These are phyloP conservation scores for Tricholoma bakamatsutake DNA, from an alignment of 768 basidiomycete genomes.

Conservation along the genomic window DNA sequence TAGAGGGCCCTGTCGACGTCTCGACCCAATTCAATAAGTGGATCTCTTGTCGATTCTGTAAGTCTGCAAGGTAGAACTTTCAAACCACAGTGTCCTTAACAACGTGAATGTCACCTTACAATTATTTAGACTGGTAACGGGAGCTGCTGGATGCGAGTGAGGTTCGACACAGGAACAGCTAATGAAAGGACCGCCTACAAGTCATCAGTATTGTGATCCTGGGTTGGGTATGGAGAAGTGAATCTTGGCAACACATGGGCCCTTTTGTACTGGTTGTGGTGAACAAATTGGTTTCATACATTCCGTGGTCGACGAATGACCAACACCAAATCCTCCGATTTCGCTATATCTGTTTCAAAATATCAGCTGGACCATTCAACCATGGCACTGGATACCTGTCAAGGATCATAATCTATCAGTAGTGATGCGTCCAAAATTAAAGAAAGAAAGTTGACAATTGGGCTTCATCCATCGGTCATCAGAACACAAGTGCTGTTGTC, in stretches of 20 bases:
- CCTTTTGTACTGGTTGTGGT: slow-evolving; percentile 16
- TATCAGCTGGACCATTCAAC: slow-evolving; percentile 6
- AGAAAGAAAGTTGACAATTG: slow-evolving; percentile 4
- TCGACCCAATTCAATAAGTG: slow-evolving; percentile 38
- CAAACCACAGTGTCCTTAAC: neutral
- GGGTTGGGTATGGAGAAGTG: neutral
- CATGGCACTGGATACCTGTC: slow-evolving; percentile 6
- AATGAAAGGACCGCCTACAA: neutral
- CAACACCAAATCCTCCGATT: neutral
- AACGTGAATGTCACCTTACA: neutral
- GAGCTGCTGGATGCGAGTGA: neutral
- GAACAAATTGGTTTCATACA: slow-evolving; percentile 4
- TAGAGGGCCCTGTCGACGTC: slow-evolving; percentile 31
- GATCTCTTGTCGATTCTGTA: slow-evolving; percentile 17
- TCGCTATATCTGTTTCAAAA: slow-evolving; percentile 7
- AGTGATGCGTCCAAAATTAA: slow-evolving; percentile 7
- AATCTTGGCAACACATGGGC: neutral
- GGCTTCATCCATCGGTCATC: neutral
- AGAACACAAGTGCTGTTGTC: slow-evolving; percentile 7
- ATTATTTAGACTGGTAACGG: neutral
- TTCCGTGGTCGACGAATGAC: slow-evolving; percentile 7
- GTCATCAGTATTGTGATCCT: neutral
- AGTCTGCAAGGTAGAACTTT: slow-evolving; percentile 18
- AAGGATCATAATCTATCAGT: slow-evolving; percentile 5
- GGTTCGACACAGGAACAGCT: neutral